Base-by-base conservation (phyloP, 306 rosid genomes). In the Cicer yamashitae region DNA sequence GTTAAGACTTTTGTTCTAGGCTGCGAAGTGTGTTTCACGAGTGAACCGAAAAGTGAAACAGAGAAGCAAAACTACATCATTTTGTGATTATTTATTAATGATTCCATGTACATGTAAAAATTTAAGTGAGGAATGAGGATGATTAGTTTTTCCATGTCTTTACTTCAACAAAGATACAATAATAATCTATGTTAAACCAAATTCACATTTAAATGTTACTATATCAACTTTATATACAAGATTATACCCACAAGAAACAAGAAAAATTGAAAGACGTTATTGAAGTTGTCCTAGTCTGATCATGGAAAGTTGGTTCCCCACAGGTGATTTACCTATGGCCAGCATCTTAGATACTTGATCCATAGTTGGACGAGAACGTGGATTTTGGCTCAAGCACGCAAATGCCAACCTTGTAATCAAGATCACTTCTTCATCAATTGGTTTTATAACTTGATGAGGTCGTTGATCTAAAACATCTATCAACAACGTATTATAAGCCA, bases 271-370 rank as follows among this genome's bases (percentile, higher is more conserved):
- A 63, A 10, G 20, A 61, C 7, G 14, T 9, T 45, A 75, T 0
- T 66, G 54, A 12, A 69, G 81, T 61, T 83, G 70, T 61, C 70
- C 86, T 10, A 83, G 48, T 74, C 13, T 83, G 2, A 54, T 61
- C 46, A 3, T 10, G 2, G 43, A 25, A 18, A 78, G 48, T 2
- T 58, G 43, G 41, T 18, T 13, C 8, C 0, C 2, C 12, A 34
- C 10, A 64, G 46, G 44, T 63, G 78, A 62, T 8, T 52, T 71
- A 10, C 60, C 67, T 38, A 30, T 51, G 51, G 46, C 47, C 30
- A 79, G 51, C 30, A 52, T 22, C 25, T 71, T 79, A 0, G 51
- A 52, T 5, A 79, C 68, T 12, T 79, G 51, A 10, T 71, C 73
- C 82, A 79, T 79, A 13, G 48, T 62, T 39, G 82, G 77, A 1